Percentiles rank a stretch among this genome's conserved stretches.
Evolutionary conservation across 1,284 basidiomycete genomes (phyloP).

Genomic region (Ceratobasidium theobromae): DNA sequence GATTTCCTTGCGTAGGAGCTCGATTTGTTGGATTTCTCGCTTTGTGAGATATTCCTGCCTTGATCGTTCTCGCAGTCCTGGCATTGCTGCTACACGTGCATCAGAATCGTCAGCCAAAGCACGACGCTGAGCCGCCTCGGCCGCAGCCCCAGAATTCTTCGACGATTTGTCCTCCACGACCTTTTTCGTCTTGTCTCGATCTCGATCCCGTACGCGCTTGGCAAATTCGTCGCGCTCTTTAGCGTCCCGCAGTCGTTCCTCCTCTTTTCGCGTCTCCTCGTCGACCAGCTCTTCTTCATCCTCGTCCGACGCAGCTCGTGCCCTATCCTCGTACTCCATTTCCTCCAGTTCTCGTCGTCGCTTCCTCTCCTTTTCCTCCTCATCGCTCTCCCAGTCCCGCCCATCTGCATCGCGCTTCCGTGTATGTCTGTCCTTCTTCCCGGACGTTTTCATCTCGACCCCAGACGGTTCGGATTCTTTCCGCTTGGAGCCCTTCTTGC

Average conservation of each 20-base stretch:
- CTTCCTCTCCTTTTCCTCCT: conserved; percentile 70
- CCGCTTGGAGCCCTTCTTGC: conserved; percentile 45
- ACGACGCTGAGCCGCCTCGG: conserved; percentile 80
- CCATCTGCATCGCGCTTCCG: conserved; percentile 79
- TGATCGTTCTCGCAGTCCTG: conserved; percentile 79
- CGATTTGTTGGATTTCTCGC: conserved; percentile 93
- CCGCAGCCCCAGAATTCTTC: conserved; percentile 60
- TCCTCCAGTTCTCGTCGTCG: conserved; percentile 42
- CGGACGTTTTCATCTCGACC: conserved; percentile 38
- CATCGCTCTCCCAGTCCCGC: conserved; percentile 84
- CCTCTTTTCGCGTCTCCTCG: conserved; percentile 68
- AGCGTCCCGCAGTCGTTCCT: conserved; percentile 76
- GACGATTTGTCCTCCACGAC: conserved; percentile 91
- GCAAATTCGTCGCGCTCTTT: conserved; percentile 93
- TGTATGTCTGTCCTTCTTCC: conserved; percentile 58
- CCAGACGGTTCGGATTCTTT: conserved; percentile 56
- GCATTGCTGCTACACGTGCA: conserved; percentile 77
- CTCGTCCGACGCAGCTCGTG: conserved; percentile 32
- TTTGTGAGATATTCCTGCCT: conserved; percentile 95
- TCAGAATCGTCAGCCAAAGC: conserved; percentile 83
- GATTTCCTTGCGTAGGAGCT: conserved; percentile 89
- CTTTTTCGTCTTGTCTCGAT: conserved; percentile 84
- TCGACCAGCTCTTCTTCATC: conserved; percentile 62
- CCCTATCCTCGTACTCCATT: background rate
- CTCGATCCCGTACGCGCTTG: conserved; percentile 79